Evolutionary conservation across 164 flowering plant species (phyloP).

Genomic region (Houttuynia cordata): DNA sequence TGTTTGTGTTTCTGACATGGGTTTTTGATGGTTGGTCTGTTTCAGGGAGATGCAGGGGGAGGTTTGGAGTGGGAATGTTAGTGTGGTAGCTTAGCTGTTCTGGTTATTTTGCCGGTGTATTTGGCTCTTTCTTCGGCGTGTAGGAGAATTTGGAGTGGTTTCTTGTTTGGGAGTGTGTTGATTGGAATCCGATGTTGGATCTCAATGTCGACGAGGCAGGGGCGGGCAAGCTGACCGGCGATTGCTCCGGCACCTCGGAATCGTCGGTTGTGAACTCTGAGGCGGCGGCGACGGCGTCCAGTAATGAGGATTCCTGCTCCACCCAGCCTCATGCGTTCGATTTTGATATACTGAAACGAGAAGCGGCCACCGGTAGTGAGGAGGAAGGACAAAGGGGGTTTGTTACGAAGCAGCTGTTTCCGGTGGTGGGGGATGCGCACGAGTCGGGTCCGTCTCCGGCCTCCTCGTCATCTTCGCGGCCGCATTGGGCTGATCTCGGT

Average conservation of each 20-base stretch:
- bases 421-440: constrained; percentile 50
- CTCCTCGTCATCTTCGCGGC: constrained; percentile 14
- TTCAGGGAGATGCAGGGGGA: neutral
- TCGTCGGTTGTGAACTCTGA: constrained; percentile 66
- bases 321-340: constrained; percentile 17
- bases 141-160: neutral
- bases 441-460: constrained; percentile 32
- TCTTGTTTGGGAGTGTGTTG: neutral
- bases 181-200: constrained; percentile 26
- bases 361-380: neutral
- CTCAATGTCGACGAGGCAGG: constrained; percentile 18
- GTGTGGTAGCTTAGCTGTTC: constrained; percentile 3
- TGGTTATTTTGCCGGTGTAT: constrained; percentile 1
- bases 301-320: constrained; percentile 39
- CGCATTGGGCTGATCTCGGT: constrained; percentile 33
- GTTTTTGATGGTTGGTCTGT: no score
- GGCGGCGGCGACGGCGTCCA: constrained; percentile 11
- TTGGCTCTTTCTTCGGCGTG: constrained; percentile 3
- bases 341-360: constrained; percentile 33
- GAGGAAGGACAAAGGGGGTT: constrained; percentile 5
- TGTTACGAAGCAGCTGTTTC: constrained; percentile 42
- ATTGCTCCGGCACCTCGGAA: constrained; percentile 46
- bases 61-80: constrained; percentile 2
- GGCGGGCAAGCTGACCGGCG: constrained; percentile 26
- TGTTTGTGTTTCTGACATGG: no score